phyloP scores from a whole-genome alignment of 2,329 filamentous ascomycete species.

The Aureobasidium zeae region DNA sequence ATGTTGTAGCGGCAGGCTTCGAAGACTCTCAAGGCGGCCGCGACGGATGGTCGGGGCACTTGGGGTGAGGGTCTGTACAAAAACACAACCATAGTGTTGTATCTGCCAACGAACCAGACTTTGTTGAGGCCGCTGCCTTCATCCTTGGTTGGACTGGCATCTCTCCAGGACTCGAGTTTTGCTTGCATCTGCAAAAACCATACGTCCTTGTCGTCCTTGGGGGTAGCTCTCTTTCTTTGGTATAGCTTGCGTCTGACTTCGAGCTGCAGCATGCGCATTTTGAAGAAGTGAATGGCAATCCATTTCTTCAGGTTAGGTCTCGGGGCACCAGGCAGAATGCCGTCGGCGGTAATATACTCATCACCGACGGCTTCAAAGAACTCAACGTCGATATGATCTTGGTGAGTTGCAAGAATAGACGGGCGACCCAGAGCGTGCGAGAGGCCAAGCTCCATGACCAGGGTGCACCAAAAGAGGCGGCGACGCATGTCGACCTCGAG shows the following conservation, averaged over 20 bases:
- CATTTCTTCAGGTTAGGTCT: conserved; percentile 68
- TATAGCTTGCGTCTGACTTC: conserved; percentile 83
- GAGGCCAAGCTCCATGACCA: conserved; percentile 80
- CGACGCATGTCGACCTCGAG: conserved; percentile 83
- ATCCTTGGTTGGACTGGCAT: conserved; percentile 62
- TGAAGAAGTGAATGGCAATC: conserved; percentile 85
- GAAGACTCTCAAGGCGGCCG: conserved; percentile 74
- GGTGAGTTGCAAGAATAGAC: conserved; percentile 69
- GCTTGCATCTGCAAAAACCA: conserved; percentile 77
- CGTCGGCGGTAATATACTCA: conserved; percentile 67
- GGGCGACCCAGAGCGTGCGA: conserved; percentile 82
- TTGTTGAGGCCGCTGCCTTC: conserved; percentile 64
- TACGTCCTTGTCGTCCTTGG: conserved; percentile 68
- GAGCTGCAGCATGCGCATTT: conserved; percentile 77
- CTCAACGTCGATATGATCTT: conserved; percentile 74
- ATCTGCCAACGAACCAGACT: conserved; percentile 63
- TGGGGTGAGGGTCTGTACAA: conserved; percentile 88
- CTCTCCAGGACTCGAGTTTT: conserved; percentile 71
- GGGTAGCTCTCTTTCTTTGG: conserved; percentile 68
- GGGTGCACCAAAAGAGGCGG: conserved; percentile 77
- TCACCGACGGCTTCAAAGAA: conserved; percentile 81
- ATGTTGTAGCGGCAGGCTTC: conserved; percentile 77
- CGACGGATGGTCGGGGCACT: conserved; percentile 69
- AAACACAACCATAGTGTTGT: conserved; percentile 81
- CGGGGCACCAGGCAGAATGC: conserved; percentile 60